Base-by-base conservation (phyloP, 2,329 filamentous ascomycete genomes). In the Thielaviopsis populi region DNA sequence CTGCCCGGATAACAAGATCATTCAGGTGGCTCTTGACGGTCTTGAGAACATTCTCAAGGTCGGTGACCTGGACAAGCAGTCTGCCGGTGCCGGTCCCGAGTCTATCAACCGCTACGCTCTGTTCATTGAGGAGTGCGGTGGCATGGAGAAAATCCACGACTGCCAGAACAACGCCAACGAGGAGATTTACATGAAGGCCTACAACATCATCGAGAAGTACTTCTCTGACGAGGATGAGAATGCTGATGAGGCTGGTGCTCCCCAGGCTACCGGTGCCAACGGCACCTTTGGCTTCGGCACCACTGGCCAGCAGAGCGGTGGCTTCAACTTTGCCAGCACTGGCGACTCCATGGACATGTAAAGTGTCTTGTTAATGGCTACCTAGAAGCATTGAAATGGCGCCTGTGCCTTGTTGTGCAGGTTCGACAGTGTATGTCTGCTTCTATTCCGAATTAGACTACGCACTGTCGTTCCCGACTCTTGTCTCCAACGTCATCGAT, bases 111-210 rank as follows among this genome's bases (percentile, higher is more conserved):
- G 89, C 69, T 99, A 95, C 72, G 94, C 94, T 58, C 83, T 99
- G 68, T 97, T 95, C 77, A 99, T 99, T 69, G 94, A 99, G 78
- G 94, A 99, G 77, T 95, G 91, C 69, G 90, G 91, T 72, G 94
- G 94, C 69, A 99, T 99, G 94, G 94, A 97, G 80, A 97, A 97
- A 86, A 97, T 99, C 70, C 94, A 99, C 78, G 92, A 97, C 71
- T 97, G 94, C 83, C 94, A 99, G 81, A 96, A 95, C 80, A 99
- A 99, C 72, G 92, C 92, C 79, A 99, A 99, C 78, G 94, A 99
- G 78, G 94, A 99, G 78, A 99, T 99, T 70, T 99, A 99, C 82
- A 97, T 99, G 92, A 99, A 99, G 85, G 94, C 94, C 0, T 99
- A 97, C 83, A 97, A 95, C 83, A 99, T 99, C 77, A 99, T 99